Conservation (phyloP, 2,329 filamentous ascomycete genomes). For the Aspergillus niger region DNA sequence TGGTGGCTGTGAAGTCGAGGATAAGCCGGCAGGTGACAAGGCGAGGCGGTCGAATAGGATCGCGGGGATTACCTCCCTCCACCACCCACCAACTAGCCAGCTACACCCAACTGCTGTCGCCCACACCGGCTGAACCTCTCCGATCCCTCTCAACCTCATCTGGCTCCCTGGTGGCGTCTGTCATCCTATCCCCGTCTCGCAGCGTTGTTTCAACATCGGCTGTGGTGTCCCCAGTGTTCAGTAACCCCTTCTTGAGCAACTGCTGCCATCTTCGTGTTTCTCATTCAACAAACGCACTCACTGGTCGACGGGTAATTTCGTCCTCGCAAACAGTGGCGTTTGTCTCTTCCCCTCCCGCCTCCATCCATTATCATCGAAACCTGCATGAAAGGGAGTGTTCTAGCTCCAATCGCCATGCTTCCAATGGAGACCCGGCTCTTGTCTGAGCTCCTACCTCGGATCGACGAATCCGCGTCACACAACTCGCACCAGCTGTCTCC, state of each 20-base stretch:
- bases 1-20: background rate
- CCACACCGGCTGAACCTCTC: slow-evolving; percentile 6
- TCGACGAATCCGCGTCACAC: slow-evolving; percentile 25
- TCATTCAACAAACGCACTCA: background rate
- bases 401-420: slow-evolving; percentile 14
- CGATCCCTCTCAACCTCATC: background rate
- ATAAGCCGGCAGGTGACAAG: slow-evolving; percentile 1
- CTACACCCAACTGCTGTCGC: background rate
- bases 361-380: slow-evolving; percentile 17
- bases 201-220: background rate
- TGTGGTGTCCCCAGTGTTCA: background rate
- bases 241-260: background rate
- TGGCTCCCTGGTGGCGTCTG: background rate
- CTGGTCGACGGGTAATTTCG: background rate
- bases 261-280: background rate
- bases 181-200: background rate
- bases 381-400: slow-evolving; percentile 14
- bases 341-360: slow-evolving; percentile 6
- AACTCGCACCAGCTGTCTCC: slow-evolving; percentile 28
- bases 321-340: background rate
- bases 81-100: background rate
- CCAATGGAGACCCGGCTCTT: slow-evolving; percentile 15
- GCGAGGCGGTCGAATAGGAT: slow-evolving; percentile 1
- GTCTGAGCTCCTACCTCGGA: slow-evolving; percentile 21
- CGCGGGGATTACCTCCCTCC: slow-evolving; percentile 6